phyloP scores from a whole-genome alignment of 1,139 yeast species.

The Kurtzmaniella quercitrusa region DNA sequence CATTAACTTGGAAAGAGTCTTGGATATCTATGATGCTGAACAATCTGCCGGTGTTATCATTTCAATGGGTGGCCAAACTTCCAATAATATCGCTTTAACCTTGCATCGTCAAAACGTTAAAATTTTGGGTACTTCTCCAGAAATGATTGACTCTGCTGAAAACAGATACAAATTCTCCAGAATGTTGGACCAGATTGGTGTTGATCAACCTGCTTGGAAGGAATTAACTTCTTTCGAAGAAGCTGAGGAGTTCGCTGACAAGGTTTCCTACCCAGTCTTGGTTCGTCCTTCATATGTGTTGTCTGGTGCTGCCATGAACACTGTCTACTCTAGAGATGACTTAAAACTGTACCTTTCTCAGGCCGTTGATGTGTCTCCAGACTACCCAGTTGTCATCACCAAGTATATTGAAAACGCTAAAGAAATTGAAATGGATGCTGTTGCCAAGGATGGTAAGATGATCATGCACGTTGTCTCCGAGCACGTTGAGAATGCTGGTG shows the following conservation, averaged over 20 bases:
- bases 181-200: conserved; percentile 94
- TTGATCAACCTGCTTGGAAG: conserved; percentile 99
- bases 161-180: conserved; percentile 97
- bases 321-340: conserved; percentile 87
- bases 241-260: conserved; percentile 89
- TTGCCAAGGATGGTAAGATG: conserved; percentile 90
- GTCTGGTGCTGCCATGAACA: conserved; percentile 99
- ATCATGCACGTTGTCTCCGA: conserved; percentile 98
- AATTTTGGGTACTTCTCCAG: conserved; percentile 95
- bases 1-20: conserved; percentile 88
- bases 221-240: conserved; percentile 92
- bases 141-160: conserved; percentile 98
- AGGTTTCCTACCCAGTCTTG: conserved; percentile 89
- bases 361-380: conserved; percentile 97
- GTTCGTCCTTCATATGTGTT: conserved; percentile 97
- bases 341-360: conserved; percentile 83
- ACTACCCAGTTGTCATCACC: conserved; percentile 96
- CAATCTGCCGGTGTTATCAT: conserved; percentile 89
- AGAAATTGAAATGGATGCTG: conserved; percentile 99
- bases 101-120: conserved; percentile 93
- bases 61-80: conserved; percentile 99
- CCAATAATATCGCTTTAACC: conserved; percentile 92
- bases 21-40: conserved; percentile 94
- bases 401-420: conserved; percentile 96
- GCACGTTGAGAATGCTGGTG: conserved; percentile 99